phyloP scores from a whole-genome alignment of 164 flowering plant genomes.

The Annona cherimola region DNA sequence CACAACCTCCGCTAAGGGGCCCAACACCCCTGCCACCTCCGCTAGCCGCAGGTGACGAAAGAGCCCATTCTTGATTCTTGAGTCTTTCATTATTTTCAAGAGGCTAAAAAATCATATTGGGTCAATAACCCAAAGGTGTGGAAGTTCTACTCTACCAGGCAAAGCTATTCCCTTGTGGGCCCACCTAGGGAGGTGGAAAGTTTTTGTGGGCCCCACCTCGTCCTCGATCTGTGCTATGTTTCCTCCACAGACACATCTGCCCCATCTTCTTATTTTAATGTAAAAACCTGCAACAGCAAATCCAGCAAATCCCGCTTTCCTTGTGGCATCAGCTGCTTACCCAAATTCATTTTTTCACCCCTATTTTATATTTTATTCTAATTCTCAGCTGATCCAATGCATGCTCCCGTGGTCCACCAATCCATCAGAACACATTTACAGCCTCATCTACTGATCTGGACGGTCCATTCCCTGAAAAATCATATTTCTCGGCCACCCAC shows the following conservation, averaged over 20 bases:
- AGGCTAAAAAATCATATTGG: too few relatives aligned
- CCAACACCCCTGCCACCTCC: too few relatives aligned
- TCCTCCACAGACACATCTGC: conserved; percentile 8
- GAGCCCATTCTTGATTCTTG: too few relatives aligned
- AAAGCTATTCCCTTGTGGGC: background rate
- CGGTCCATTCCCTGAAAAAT: background rate
- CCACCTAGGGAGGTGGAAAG: background rate
- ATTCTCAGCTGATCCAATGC: background rate
- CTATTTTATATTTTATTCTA: background rate
- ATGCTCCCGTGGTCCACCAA: background rate
- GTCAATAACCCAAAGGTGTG: background rate
- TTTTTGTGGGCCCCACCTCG: background rate
- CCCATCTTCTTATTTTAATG: conserved; percentile 5
- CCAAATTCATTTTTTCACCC: background rate
- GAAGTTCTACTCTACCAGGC: background rate
- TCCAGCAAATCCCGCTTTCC: conserved; percentile 33
- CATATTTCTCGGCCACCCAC: background rate
- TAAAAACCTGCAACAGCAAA: conserved; percentile 17
- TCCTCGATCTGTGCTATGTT: conserved; percentile 9
- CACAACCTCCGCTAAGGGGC: too few relatives aligned
- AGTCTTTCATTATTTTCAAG: too few relatives aligned
- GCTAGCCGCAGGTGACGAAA: too few relatives aligned
- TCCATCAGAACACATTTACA: background rate
- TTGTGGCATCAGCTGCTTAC: background rate
- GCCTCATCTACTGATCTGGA: background rate